Base-by-base conservation (phyloP, 179 eudicot species). In the Camellia oleifera region DNA sequence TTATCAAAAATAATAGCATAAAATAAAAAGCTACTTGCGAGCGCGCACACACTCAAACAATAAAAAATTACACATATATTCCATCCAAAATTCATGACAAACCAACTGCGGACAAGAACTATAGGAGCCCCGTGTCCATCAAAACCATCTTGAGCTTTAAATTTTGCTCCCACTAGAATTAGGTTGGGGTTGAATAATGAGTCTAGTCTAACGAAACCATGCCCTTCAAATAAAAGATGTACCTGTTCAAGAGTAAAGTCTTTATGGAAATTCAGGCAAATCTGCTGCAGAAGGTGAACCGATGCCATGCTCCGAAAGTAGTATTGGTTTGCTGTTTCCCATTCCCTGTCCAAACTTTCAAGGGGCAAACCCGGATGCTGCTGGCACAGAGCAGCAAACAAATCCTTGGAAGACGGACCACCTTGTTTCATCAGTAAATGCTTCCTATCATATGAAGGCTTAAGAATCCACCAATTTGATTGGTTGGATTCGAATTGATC, bases 291-390 rank as follows among this genome's bases (percentile, higher is more conserved):
- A 83, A 76, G 81, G 72, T 88, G 83, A 70, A 90, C 84, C 42
- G 97, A 94, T 46, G 91, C 89, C 83, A 97, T 81, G 85, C 97
- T 88, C 89, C 91, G 92, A 83, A 94, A 97, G 87, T 93, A 95
- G 87, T 85, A 90, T 70, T 81, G 84, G 76, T 95, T 97, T 54
- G 91, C 91, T 66, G 83, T 79, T 83, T 80, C 88, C 98, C 97
- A 91, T 42, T 78, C 89, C 70, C 82, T 82, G 70, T 81, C 91
- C 14, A 82, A 74, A 80, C 72, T 82, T 68, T 68, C 82, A 77
- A 4, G n/a, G 58, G 81, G 77, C 32, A 79, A 79, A 75, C 81
- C 75, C 80, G 81, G 84, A 61, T 76, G 79, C 74, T 77, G 76
- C 74, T 77, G 76, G 81, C 76, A 53, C 44, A 72, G 54, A 75